Evolutionary conservation across 371 early-diverging fungal genomes (phyloP).

Genomic region (Saksenaea oblongispora): DNA sequence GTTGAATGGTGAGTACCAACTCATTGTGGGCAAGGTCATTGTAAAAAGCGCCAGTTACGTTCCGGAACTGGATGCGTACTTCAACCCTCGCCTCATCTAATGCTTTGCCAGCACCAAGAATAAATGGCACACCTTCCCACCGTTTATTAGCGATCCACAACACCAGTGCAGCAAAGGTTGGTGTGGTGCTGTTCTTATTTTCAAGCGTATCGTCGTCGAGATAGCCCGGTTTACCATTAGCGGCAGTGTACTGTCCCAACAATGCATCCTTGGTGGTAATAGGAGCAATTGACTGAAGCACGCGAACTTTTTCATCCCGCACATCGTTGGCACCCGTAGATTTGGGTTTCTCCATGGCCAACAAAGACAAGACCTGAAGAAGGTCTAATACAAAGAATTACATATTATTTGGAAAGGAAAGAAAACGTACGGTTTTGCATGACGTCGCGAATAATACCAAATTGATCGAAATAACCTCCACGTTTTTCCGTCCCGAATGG

Average conservation of each 20-base stretch:
- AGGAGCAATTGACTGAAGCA: slow-evolving; percentile 80
- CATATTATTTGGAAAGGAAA: neutral
- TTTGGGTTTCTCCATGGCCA: slow-evolving; percentile 92
- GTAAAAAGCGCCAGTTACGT: slow-evolving; percentile 82
- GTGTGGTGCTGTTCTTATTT: slow-evolving; percentile 72
- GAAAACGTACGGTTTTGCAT: slow-evolving; percentile 91
- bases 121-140: slow-evolving; percentile 97
- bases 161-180: slow-evolving; percentile 92
- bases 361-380: slow-evolving; percentile 87
- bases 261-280: slow-evolving; percentile 77
- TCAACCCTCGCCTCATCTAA: slow-evolving; percentile 92
- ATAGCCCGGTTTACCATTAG: slow-evolving; percentile 85
- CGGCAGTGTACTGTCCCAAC: slow-evolving; percentile 85
- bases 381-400: slow-evolving; percentile 52
- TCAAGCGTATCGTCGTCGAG: slow-evolving; percentile 87
- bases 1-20: slow-evolving; percentile 94
- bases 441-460: slow-evolving; percentile 98
- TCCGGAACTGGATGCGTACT: slow-evolving; percentile 93
- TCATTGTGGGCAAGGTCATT: slow-evolving; percentile 84
- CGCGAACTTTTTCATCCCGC: slow-evolving; percentile 91
- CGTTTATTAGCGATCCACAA: slow-evolving; percentile 91
- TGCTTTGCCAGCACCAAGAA: slow-evolving; percentile 96
- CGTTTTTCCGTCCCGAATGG: slow-evolving; percentile 97
- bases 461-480: slow-evolving; percentile 99
- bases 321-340: slow-evolving; percentile 87